Percentiles rank a stretch among this genome's conserved stretches.
Evolutionary conservation across 148 eudicot species (phyloP).

Genomic region (Vaccinium vitisidaea): DNA sequence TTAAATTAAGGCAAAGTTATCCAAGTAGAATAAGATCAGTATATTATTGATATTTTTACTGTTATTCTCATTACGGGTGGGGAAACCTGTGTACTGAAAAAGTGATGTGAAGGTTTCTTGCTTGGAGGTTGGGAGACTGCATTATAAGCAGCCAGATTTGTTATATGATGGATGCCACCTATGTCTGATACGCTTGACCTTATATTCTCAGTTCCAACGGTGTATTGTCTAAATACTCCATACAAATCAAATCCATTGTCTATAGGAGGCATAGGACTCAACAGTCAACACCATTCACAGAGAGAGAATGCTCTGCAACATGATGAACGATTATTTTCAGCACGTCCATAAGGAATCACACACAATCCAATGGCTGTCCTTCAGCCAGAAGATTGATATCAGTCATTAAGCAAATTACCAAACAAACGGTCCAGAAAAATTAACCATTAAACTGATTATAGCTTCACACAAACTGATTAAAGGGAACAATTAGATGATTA

Average conservation of each 20-base stretch:
- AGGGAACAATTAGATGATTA: neutral
- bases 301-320: neutral
- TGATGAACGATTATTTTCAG: neutral
- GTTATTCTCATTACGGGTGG: neutral
- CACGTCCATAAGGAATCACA: constrained; percentile 3
- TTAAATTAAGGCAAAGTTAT: neutral
- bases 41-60: neutral
- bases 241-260: neutral
- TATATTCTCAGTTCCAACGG: neutral
- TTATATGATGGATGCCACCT: neutral
- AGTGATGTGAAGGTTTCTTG: neutral
- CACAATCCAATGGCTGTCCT: neutral
- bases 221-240: neutral
- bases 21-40: neutral
- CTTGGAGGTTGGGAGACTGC: neutral
- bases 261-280: neutral
- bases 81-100: neutral
- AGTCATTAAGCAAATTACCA: neutral
- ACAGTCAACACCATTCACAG: neutral
- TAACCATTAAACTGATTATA: neutral
- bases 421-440: neutral
- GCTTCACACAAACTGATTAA: neutral
- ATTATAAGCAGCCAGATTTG: neutral
- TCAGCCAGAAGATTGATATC: neutral
- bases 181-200: neutral